Evolutionary conservation across 768 basidiomycete genomes (phyloP).

Genomic region (Mrakia hoshinonis): DNA sequence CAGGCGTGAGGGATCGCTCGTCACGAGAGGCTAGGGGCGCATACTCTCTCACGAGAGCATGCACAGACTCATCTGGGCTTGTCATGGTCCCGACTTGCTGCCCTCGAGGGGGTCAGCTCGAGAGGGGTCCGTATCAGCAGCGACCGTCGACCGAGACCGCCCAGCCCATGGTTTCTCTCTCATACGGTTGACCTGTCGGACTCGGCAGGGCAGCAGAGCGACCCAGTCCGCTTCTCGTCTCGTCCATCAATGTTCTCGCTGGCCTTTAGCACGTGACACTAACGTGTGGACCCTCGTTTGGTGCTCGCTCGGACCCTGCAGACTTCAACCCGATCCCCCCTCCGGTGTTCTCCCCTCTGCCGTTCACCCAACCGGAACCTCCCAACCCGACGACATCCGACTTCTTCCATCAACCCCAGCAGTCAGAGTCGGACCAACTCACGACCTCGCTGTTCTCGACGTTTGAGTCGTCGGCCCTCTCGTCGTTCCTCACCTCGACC

Average conservation of each 20-base stretch:
- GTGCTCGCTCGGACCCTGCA: background rate
- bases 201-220: background rate
- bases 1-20: background rate
- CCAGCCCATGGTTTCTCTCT: too few species aligned
- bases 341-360: slow-evolving; percentile 16
- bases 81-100: too few species aligned
- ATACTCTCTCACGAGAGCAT: too few species aligned
- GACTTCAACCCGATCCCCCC: slow-evolving; percentile 26
- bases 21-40: background rate
- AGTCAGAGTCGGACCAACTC: background rate
- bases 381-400: background rate
- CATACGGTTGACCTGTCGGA: too few species aligned
- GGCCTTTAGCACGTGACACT: background rate
- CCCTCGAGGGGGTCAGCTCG: too few species aligned
- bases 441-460: slow-evolving; percentile 21
- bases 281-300: background rate
- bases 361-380: slow-evolving; percentile 14
- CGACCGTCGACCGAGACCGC: too few species aligned
- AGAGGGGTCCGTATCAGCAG: too few species aligned
- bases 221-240: background rate
- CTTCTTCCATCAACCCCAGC: background rate
- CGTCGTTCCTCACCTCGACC: slow-evolving; percentile 22
- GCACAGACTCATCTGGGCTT: too few species aligned
- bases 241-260: background rate
- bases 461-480: slow-evolving; percentile 21